Base-by-base conservation (phyloP, 345 rosid genomes). In the Eucalyptus curtisii region DNA sequence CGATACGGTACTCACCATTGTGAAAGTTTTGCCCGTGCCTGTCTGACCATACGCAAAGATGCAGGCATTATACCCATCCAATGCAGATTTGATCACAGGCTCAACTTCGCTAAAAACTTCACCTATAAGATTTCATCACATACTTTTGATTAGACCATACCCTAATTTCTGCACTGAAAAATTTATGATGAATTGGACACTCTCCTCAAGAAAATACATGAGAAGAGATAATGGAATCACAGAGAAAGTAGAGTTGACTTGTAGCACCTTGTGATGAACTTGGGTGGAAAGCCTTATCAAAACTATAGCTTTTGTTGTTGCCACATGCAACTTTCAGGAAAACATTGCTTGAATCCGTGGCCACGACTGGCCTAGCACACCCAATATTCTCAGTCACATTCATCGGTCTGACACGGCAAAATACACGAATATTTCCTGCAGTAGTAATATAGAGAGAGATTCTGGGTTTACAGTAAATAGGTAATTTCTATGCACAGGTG, bases 1-100 rank as follows among this genome's bases (percentile, higher is more conserved):
- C 7, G 4, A 30, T 27, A 30, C 1, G 7, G 17, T 89, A 37
- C 91, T 94, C 88, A 96, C 96, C 99, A 95, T 96, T 59, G 98
- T 93, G 91, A 91, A 95, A 66, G 96, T 96, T 87, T 96, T 96
- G n/a, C 99, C 98, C 4, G 98, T 94, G 90, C 96, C 98, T 3
- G 99, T 96, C 93, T 96, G 99, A 66, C 99, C 98, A 37, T 95
- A 94, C 0, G 99, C 98, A 49, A 96, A 95, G 90, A 96, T 93
- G 90, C 99, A 95, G 45, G 98, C 99, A 89, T 96, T 96, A 91
- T 95, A 95, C 55, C 99, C 99, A 89, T 96, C 98, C 20, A 96
- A 86, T 85, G 93, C 97, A 7, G 98, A 95, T 90, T 94, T 96
- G 87, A 95, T 92, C 45, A 96, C 90, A 19, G 99, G 98, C 90